Evolutionary conservation across 495 filamentous ascomycete genomes (phyloP), one percentile per base, ranked within the genome.

Genomic region (Podospora fimiseda): DNA sequence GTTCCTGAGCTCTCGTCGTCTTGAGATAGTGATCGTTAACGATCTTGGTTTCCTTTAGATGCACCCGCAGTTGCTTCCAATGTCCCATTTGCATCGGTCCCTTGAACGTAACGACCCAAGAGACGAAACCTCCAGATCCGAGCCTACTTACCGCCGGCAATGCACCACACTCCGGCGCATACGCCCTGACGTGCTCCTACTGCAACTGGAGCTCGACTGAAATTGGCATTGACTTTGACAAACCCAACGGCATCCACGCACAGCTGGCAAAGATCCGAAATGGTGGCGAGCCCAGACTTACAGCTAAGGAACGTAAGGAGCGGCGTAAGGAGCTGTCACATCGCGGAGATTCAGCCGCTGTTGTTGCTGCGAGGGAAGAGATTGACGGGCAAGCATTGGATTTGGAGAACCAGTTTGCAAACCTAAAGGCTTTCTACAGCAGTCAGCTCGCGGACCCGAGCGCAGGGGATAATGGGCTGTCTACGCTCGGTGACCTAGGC

Each of bases 131-230:
- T 27, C 23, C 44, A 14, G 76, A 79, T 45, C 56, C 71, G 41
- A 67, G 58, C 39, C 65, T 70, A 48, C 66, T 76, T 13, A 54
- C 66, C 15, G 57, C 64, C 3, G 73, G 74, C 19, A 61, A 67
- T 50, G 41, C 65, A 1, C 38, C 60, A 11, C 58, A 70, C 43
- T 40, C 65, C 9, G 86, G 84, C 0, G 85, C 88, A 0, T 97
- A 83, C 73, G 82, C 92, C 27, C 74, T 98, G 46, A 77, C 80
- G 6, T 98, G 93, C 69, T 78, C 80, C 23, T 95, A 93, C 70
- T 98, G 93, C 74, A 77, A 84, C 62, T 98, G 93, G 93, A 89
- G 80, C 59, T 88, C 89, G 5, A 77, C 85, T 15, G 92, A 97
- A 58, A 89, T 94, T 44, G 90, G 87, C 15, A 84, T 96, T 66